phyloP scores from a whole-genome alignment of 2,329 filamentous ascomycete species.

The Zasmidium angulare region DNA sequence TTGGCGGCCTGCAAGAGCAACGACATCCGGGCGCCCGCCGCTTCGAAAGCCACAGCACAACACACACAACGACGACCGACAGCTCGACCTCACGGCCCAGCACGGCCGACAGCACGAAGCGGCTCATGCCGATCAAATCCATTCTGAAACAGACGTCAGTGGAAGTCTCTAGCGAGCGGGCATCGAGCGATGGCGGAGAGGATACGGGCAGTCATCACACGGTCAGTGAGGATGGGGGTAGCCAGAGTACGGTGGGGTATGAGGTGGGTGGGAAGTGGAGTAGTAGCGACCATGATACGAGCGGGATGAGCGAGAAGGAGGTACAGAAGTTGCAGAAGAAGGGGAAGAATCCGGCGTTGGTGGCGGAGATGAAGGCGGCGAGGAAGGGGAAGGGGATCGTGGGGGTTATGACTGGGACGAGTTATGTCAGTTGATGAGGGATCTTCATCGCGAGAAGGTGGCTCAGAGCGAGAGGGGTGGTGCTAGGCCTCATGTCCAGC shows the following conservation, averaged over 20 bases:
- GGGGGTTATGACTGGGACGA: constrained; percentile 31
- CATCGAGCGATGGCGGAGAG: constrained; percentile 22
- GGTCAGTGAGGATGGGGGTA: constrained; percentile 17
- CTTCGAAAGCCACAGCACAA: neutral
- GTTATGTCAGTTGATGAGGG: constrained; percentile 25
- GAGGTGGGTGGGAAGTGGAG: constrained; percentile 36
- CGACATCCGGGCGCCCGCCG: neutral
- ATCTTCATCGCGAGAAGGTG: neutral
- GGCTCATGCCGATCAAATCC: constrained; percentile 10
- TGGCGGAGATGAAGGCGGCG: constrained; percentile 49
- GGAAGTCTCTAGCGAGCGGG: constrained; percentile 33
- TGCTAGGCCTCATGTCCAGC: neutral
- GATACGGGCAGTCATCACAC: constrained; percentile 25
- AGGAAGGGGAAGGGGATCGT: constrained; percentile 37
- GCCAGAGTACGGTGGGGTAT: neutral
- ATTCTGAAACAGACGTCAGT: constrained; percentile 19
- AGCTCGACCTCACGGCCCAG: neutral
- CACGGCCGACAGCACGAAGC: neutral
- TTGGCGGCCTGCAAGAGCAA: neutral
- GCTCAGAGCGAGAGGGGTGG: too few species aligned
- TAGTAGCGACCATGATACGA: constrained; percentile 41
- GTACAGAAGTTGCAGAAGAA: constrained; percentile 47
- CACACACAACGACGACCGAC: neutral
- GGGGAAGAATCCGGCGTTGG: constrained; percentile 48
- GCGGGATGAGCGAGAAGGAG: constrained; percentile 40